These are phyloP conservation scores for Candida khao-thaluensis DNA, from an alignment of 805 yeast genomes.

Conservation along the genomic window DNA sequence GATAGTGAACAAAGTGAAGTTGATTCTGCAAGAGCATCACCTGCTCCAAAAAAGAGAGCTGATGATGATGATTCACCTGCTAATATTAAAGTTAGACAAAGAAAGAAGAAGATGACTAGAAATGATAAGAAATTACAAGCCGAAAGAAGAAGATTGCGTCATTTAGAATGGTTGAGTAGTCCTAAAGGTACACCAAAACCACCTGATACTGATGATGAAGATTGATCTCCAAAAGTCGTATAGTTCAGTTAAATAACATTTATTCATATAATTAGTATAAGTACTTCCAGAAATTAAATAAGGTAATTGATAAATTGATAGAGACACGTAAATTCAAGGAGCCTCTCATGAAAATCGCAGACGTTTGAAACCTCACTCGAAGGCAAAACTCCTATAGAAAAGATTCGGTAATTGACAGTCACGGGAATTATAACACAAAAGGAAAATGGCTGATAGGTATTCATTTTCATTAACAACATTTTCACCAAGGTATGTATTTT, in stretches of 20 bases:
- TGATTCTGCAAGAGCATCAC: slow-evolving; percentile 14
- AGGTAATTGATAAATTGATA: too few relatives aligned
- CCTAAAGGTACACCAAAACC: slow-evolving; percentile 99
- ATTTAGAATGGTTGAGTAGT: slow-evolving; percentile 89
- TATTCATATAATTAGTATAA: too few relatives aligned
- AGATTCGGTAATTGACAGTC: background rate
- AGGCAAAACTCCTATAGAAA: slow-evolving; percentile 12
- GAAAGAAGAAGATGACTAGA: slow-evolving; percentile 97
- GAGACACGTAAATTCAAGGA: slow-evolving; percentile 1
- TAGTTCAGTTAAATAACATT: too few relatives aligned
- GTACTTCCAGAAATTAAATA: too few relatives aligned
- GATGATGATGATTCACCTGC: slow-evolving; percentile 91
- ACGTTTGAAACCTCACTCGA: too few relatives aligned
- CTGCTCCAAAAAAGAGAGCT: slow-evolving; percentile 50
- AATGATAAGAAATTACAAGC: slow-evolving; percentile 90
- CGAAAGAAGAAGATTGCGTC: slow-evolving; percentile 90
- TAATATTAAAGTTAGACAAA: slow-evolving; percentile 85
- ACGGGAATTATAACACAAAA: background rate
- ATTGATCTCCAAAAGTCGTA: too few relatives aligned
- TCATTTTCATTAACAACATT: slow-evolving; percentile 96
- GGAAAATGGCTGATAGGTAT: slow-evolving; percentile 91
- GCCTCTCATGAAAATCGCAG: too few relatives aligned
- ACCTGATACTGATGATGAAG: slow-evolving; percentile 90
- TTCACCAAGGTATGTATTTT: slow-evolving; percentile 80
- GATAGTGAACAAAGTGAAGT: slow-evolving; percentile 48